Conservation (phyloP, 306 rosid genomes). For the Sindora glabra region DNA sequence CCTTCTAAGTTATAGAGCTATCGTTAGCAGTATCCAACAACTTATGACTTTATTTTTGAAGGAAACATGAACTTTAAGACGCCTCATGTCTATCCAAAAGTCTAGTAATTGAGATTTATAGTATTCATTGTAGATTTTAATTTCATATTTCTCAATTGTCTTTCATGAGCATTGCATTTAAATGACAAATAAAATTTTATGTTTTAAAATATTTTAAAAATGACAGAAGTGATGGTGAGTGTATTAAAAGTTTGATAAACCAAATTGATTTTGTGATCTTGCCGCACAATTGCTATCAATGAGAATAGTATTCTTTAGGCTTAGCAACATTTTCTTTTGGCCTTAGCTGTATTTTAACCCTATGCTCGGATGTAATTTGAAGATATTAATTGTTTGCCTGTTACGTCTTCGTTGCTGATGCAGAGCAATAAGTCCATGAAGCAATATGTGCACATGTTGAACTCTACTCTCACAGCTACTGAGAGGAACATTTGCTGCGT, state of each 20-base stretch:
- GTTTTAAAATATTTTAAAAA: too few relatives aligned
- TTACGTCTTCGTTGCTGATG: conserved; percentile 10
- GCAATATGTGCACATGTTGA: conserved; percentile 78
- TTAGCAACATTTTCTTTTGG: background rate
- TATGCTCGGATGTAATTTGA: background rate
- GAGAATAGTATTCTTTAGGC: background rate
- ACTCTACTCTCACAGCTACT: conserved; percentile 94
- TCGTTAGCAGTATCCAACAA: background rate
- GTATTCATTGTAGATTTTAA: background rate
- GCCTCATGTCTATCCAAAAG: background rate
- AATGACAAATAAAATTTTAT: background rate
- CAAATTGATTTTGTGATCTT: background rate
- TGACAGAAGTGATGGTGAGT: background rate
- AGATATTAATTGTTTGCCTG: conserved; percentile 6
- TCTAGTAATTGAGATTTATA: background rate
- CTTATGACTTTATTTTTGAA: background rate
- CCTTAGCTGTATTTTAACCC: background rate
- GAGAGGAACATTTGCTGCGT: conserved; percentile 95
- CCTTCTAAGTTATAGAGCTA: background rate
- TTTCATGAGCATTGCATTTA: background rate
- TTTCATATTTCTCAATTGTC: background rate
- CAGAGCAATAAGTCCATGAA: conserved; percentile 81
- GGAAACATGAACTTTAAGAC: background rate
- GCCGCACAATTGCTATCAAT: background rate
- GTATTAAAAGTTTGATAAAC: background rate